These are phyloP conservation scores for Saururus chinensis DNA, from an alignment of 164 flowering plant genomes.

Conservation along the genomic window DNA sequence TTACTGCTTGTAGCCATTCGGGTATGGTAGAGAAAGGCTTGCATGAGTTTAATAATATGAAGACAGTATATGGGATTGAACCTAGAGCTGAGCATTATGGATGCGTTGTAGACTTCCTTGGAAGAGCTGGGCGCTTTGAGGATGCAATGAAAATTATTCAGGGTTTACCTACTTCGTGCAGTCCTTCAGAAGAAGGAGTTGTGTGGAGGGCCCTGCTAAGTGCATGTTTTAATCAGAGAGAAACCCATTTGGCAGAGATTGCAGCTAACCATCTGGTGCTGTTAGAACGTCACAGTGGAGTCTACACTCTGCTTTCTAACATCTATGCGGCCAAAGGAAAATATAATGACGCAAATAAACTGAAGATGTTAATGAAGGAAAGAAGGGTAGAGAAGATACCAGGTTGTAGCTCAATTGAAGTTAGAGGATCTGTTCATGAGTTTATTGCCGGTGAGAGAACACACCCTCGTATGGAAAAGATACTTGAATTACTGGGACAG, in stretches of 20 bases:
- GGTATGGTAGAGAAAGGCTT: constrained; percentile 42
- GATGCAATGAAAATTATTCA: constrained; percentile 37
- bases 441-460: constrained; percentile 59
- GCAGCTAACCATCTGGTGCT: constrained; percentile 36
- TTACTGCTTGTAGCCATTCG: constrained; percentile 53
- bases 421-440: constrained; percentile 47
- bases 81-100: constrained; percentile 56
- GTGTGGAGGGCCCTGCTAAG: constrained; percentile 66
- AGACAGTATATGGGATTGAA: constrained; percentile 26
- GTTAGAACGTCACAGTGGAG: constrained; percentile 50
- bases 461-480: constrained; percentile 33
- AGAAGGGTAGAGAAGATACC: constrained; percentile 45
- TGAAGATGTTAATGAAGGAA: constrained; percentile 37
- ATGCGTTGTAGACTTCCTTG: constrained; percentile 48
- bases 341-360: constrained; percentile 26
- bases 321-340: constrained; percentile 41
- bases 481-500: constrained; percentile 21
- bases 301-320: constrained; percentile 49
- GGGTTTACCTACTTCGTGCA: constrained; percentile 20
- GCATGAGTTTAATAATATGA: constrained; percentile 32
- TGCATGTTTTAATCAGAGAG: constrained; percentile 33
- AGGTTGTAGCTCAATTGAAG: constrained; percentile 57
- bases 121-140: constrained; percentile 36
- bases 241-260: constrained; percentile 28
- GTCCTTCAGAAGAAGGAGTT: constrained; percentile 37